Evolutionary conservation across 148 eudicot genomes (phyloP).

Genomic region (Cornus controversa): DNA sequence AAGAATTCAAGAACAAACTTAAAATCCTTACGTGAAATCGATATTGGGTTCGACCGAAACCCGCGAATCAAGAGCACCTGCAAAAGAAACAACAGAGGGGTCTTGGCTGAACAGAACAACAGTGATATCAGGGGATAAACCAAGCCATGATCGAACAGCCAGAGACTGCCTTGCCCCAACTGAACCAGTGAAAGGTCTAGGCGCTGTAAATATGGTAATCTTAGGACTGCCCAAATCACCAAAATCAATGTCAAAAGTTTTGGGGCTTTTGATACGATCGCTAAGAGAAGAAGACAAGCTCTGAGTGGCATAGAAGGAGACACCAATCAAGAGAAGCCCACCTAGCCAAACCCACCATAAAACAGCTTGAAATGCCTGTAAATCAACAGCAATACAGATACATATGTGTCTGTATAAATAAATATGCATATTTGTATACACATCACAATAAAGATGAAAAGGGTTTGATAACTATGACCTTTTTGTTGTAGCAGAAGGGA

Average conservation of each 20-base stretch:
- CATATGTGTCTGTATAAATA: background rate
- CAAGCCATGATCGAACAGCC: constrained; percentile 91
- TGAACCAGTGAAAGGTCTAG: constrained; percentile 46
- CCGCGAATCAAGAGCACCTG: constrained; percentile 58
- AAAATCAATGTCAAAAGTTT: constrained; percentile 6
- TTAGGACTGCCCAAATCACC: constrained; percentile 34
- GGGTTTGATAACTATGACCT: constrained; percentile 14
- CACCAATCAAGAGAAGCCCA: constrained; percentile 60
- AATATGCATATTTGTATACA: background rate
- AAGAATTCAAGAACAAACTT: background rate
- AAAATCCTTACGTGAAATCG: constrained; percentile 71
- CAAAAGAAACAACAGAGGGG: constrained; percentile 56
- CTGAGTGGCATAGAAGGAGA: constrained; percentile 66
- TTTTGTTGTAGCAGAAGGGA: constrained; percentile 30
- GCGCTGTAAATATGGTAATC: constrained; percentile 65
- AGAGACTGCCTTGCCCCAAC: constrained; percentile 54
- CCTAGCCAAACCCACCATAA: constrained; percentile 72
- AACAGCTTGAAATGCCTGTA: constrained; percentile 53
- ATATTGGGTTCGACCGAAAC: constrained; percentile 68
- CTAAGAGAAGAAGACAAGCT: constrained; percentile 39
- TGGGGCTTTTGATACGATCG: constrained; percentile 39
- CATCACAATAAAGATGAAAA: background rate
- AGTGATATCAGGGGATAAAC: constrained; percentile 53
- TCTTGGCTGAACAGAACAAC: constrained; percentile 80
- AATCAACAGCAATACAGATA: constrained; percentile 6